Conservation (phyloP, 345 rosid genomes). For the Brassica juncea region DNA sequence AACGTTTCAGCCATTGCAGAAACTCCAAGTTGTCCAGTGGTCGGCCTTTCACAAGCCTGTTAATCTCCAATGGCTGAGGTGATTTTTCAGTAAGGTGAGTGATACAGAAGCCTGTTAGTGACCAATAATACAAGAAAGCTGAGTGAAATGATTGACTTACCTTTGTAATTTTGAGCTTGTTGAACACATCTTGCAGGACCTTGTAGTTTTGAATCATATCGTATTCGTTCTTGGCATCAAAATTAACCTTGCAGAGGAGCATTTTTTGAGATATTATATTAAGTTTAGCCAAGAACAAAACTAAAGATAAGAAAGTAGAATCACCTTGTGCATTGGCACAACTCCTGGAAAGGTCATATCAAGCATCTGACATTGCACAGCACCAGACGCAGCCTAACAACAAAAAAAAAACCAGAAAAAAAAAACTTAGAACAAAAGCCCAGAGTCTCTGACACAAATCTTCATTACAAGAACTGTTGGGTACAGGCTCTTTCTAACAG, state of each 20-base stretch:
- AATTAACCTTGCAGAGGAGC: constrained; percentile 65
- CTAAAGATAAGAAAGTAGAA: neutral
- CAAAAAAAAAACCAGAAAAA: neutral
- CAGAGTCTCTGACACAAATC: neutral
- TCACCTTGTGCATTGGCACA: constrained; percentile 96
- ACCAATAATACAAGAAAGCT: neutral
- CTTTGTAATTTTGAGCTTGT: constrained; percentile 91
- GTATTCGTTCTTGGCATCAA: constrained; percentile 89
- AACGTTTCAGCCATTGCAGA: constrained; percentile 93
- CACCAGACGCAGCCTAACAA: constrained; percentile 88
- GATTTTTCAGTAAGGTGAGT: neutral
- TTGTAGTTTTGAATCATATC: constrained; percentile 97
- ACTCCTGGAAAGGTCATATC: constrained; percentile 92
- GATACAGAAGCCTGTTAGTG: neutral
- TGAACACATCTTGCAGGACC: constrained; percentile 90
- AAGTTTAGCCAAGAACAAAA: neutral
- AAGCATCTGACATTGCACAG: constrained; percentile 96
- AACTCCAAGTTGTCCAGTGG: constrained; percentile 98
- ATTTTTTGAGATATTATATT: neutral
- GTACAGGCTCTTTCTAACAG: neutral
- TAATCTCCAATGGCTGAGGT: constrained; percentile 86
- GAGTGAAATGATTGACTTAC: constrained; percentile 33
- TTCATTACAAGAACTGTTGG: neutral
- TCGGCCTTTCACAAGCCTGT: constrained; percentile 84
- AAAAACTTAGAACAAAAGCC: neutral